Evolutionary conservation across 495 filamentous ascomycete species (phyloP), one percentile per base, ranked within the genome.

Genomic region (Tuber aestivum): DNA sequence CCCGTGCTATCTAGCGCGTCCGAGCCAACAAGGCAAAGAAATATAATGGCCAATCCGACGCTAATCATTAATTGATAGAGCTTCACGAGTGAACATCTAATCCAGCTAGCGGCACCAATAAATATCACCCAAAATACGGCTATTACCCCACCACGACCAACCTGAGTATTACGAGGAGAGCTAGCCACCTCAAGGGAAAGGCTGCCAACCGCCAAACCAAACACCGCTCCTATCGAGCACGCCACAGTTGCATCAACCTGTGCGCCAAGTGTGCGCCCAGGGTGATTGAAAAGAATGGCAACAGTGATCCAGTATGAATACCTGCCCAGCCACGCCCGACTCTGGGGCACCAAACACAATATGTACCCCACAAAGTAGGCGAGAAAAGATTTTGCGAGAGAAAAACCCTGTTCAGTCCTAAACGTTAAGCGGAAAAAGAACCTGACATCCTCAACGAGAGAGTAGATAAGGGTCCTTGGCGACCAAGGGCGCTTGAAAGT

Each of bases 161-260:
- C 78, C 65, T 82, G 82, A 7, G 86, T 85, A 3, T 83, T 75
- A 0, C 82, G 70, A 0, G 87, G 86, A 48, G 84, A 85, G 27
- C 86, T 87, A 56, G 88, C 88, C 37, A 89, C 76, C 83, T 86
- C 87, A 14, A 89, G 82, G 0, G 87, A 87, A 74, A 89, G 85
- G 35, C 84, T 84, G 1, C 88, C 88, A 84, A 88, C 87, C 1
- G 85, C 88, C 37, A 90, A 78, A n/a, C 88, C 88, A n/a, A 87
- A 85, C 37, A 85, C 85, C 3, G 86, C 87, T 20, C 88, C 88
- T 38, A 88, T 21, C 50, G 85, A 85, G 18, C 88, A 89, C 41
- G 88, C 83, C 71, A 86, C 76, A 12, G 86, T 84, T 21, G 87
- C 88, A 77, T 89, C 88, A 70, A 90, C 82, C 75, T 89, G 88